Evolutionary conservation across 192 early-diverging fungal species (phyloP), one percentile per base, ranked within the genome.

Genomic region (Chytriomyces sp.): DNA sequence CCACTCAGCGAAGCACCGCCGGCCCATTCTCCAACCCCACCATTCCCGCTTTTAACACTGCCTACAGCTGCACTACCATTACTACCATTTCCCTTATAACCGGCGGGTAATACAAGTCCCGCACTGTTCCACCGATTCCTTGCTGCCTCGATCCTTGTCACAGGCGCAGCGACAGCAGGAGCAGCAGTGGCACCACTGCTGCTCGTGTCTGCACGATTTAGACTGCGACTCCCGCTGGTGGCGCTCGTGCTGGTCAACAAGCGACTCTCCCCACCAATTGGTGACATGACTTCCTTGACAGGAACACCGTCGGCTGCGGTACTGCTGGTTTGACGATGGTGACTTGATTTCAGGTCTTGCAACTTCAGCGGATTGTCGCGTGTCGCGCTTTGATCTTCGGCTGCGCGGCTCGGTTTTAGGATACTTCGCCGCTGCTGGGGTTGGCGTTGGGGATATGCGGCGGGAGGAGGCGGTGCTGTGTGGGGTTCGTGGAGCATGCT

Each of bases 91-190:
- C 19, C 19, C 28, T 62, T 62, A 39, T 38, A 38, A 37, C 60
- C 60, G 3, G 60, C 63, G 7, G 63, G 63, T 19, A 64, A 49
- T 7, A 64, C 63, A 19, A 44, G 49, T 14, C 63, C 63, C 6
- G 63, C 63, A 64, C 39, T 64, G n/a, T 64, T 64, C 63, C 37
- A 49, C 14, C 63, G 39, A 52, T 64, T 64, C 41, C 63, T 22
- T 44, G 63, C 63, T 7, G 63, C 63, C 38, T 64, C 63, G 14
- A 64, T 64, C 41, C 63, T 4, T 26, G 31, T 31, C 7, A 17
- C 40, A n/a, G 34, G 8, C 10, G 34, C 39, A 22, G 10, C 26
- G 3, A 25, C 17, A 25, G n/a, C 60, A 38, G 32, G n/a, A n/a
- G n/a, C n/a, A n/a, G n/a, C n/a, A n/a, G n/a, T 37, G 28, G 4